phyloP scores from a whole-genome alignment of 179 eudicot genomes.

The Patellifolia procumbens region DNA sequence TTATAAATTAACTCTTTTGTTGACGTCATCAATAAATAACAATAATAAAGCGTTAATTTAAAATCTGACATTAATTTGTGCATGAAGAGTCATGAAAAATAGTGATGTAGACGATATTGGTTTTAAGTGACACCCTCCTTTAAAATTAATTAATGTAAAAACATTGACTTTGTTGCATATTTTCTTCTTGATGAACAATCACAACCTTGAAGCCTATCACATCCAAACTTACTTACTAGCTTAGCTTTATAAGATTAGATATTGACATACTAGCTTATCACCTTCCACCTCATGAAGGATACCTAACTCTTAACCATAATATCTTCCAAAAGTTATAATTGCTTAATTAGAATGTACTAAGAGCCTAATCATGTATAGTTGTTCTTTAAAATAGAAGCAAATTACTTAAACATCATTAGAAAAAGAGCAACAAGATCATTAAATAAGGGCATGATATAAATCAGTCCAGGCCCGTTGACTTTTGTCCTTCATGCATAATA shows the following conservation, averaged over 20 bases:
- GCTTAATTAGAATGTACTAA: neutral
- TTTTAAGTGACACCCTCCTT: too few relatives aligned
- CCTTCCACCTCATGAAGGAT: neutral
- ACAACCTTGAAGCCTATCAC: neutral
- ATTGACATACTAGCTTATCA: neutral
- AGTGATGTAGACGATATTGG: too few relatives aligned
- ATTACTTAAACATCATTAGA: neutral
- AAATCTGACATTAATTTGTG: too few relatives aligned
- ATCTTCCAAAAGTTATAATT: slow-evolving; percentile 1
- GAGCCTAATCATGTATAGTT: neutral
- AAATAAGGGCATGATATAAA: neutral
- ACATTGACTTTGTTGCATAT: neutral
- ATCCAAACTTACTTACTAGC: neutral
- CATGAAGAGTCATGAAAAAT: too few relatives aligned
- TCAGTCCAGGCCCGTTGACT: neutral
- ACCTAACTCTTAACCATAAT: slow-evolving; percentile 5
- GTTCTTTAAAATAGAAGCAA: slow-evolving; percentile 14
- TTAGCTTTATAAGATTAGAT: neutral
- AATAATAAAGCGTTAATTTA: too few relatives aligned
- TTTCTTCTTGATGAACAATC: neutral
- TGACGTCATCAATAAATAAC: too few relatives aligned
- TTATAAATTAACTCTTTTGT: too few relatives aligned
- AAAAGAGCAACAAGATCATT: slow-evolving; percentile 13
- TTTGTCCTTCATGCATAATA: neutral
- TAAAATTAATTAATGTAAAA: neutral